Conservation (phyloP, 116 monocot genomes). For the Papilionanthe hybrid region DNA sequence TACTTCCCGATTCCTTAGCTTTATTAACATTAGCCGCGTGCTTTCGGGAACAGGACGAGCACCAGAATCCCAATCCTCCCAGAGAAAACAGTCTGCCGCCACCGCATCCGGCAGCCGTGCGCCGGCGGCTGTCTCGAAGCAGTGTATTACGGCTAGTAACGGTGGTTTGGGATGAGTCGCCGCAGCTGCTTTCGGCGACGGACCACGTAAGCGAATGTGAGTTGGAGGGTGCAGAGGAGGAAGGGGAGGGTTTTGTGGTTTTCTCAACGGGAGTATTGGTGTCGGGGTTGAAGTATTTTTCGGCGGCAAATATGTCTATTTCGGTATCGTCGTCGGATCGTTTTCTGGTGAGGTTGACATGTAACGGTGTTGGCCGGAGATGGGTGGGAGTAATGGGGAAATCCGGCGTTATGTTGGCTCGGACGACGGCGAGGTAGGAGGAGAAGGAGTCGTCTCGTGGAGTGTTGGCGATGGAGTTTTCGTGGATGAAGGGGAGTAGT, state of each 20-base stretch:
- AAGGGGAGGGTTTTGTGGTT: background rate
- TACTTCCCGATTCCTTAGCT: background rate
- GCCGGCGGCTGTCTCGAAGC: conserved; percentile 12
- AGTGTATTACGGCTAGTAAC: conserved; percentile 28
- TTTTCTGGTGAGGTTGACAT: background rate
- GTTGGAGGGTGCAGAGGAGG: background rate
- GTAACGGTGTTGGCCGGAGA: background rate
- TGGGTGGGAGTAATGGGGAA: background rate
- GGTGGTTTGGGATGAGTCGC: conserved; percentile 8
- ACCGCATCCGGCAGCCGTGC: no score
- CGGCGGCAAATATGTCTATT: conserved; percentile 54
- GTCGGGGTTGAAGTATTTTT: conserved; percentile 49
- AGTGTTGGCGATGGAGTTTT: background rate
- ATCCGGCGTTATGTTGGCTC: background rate
- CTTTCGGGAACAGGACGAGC: conserved; percentile 30
- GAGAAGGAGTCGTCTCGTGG: background rate
- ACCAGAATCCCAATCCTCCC: conserved; percentile 3
- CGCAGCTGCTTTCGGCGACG: conserved; percentile 22
- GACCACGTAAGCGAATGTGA: conserved; percentile 9
- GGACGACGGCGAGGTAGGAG: conserved; percentile 11
- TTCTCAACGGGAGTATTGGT: background rate
- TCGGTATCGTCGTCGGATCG: conserved; percentile 23
- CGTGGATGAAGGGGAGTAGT: background rate
- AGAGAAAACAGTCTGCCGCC: no score
- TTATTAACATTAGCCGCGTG: conserved; percentile 16